Evolutionary conservation across 2,329 filamentous ascomycete species (phyloP), one percentile per base, ranked within the genome.

Genomic region (Pseudopyrenochaeta lycopersici): DNA sequence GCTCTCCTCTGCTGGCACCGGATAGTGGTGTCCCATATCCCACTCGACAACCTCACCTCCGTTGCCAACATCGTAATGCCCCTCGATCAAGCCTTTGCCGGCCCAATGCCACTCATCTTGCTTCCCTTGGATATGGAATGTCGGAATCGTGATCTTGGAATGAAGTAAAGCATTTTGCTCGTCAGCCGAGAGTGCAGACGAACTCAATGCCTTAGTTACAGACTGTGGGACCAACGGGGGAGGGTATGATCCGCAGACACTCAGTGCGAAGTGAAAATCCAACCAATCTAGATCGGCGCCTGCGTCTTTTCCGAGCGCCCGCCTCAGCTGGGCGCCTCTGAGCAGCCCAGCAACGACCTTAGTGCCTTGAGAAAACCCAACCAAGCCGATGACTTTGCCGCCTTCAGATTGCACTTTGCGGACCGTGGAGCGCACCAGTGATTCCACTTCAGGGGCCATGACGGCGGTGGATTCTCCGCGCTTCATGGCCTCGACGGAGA

Each of bases 1-100:
- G 12, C 48, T 73, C 45, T 76, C 71, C 46, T 73, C 73, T 1
- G 58, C 36, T 30, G 47, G 45, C 17, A 65, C 60, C 1, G 75
- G 75, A 56, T 77, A 71, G 61, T 73, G 63, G 69, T 77, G 75
- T 1, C 73, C 73, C 56, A 72, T 74, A 4, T 71, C 63, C 56
- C 66, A 71, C 39, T 60, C 58, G 46, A 62, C 46, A 0, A 70
- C 56, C 31, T 61, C 57, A 29, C 63, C 68, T 14, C 67, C 70
- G 29, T 62, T 61, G 0, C 40, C 63, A 4, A 61, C 49, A 27
- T 70, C 67, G 47, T 64, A 75, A 42, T 55, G 54, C n/a, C 45
- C 62, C n/a, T 63, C 63, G 36, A 71, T 62, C 57, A 77, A 14
- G 29, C 63, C 39, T 27, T 72, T 54, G 2, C 74, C 71, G 46